Evolutionary conservation across 345 rosid genomes (phyloP), one percentile per base, ranked within the genome.

Genomic region (Noccaea bulbosa): DNA sequence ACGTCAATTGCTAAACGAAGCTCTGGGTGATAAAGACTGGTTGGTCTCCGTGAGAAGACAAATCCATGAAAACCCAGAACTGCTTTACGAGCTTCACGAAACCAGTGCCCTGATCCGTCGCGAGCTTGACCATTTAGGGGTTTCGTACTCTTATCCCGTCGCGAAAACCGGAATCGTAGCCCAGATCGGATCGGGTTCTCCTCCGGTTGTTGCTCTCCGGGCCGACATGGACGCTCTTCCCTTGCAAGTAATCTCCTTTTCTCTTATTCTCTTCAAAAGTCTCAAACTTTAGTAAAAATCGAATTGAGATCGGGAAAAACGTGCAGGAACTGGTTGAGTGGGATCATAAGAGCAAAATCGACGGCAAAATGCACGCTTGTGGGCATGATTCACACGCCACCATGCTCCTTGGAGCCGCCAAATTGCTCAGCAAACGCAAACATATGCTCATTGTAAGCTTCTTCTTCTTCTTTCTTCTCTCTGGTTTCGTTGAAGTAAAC

Each of bases 141-240:
- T 91, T 70, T 60, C 82, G 30, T 89, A 87, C 59, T 1, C 84
- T 7, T 83, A 84, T 80, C 98, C 96, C 2, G 4, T 87, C 71
- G 91, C 92, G 15, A 68, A 68, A 72, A 89, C 96, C 41, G 97
- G 97, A 17, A 65, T 87, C 8, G 94, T 89, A 4, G 91, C 91
- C 4, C 81, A 81, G 64, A 79, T 86, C 69, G 96, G 92, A 48
- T 83, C 92, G 4, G 96, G 92, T 66, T 79, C 71, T n/a, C 65
- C 73, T 24, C 95, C 97, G 11, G 80, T 85, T 41, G 90, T 89
- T 14, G 94, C 98, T 73, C 87, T 89, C 48, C 84, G 94, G 6
- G 97, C 98, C 15, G 96, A 93, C 68, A 89, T 89, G 87, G 98
- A 89, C 27, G 94, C 94, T 44, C 86, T 93, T 17, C 91, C 89